Conservation (phyloP, 1,284 basidiomycete species). For the Pseudozyma tsukubaensis region DNA sequence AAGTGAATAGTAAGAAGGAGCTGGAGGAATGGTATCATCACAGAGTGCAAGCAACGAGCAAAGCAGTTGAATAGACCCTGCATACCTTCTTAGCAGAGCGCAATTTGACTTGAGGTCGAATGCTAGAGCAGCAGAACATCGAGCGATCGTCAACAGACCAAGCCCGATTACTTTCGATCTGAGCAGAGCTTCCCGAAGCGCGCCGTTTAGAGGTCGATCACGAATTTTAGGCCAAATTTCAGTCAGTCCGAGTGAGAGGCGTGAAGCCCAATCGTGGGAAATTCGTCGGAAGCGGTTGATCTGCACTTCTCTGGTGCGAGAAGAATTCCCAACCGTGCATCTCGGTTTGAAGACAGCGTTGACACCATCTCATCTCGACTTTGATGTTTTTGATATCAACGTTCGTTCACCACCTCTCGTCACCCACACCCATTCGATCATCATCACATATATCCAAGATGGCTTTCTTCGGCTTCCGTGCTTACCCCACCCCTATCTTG, state of each 20-base stretch:
- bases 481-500: conserved; percentile 66
- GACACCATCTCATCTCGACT: conserved; percentile 30
- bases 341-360: conserved; percentile 1
- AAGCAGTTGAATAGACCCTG: conserved; percentile 15
- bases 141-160: not conserved
- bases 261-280: not conserved
- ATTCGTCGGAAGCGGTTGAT: conserved; percentile 16
- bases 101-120: conserved; percentile 1
- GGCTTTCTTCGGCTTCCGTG: conserved; percentile 65
- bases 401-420: conserved; percentile 2
- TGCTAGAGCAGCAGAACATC: not conserved
- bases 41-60: not conserved
- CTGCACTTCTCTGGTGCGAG: conserved; percentile 29
- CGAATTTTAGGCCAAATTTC: conserved; percentile 6
- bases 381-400: not conserved
- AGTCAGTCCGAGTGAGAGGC: not conserved
- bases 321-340: conserved; percentile 16
- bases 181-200: conserved; percentile 9
- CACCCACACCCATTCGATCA: not conserved
- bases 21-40: too few relatives aligned
- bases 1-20: not conserved
- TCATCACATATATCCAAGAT: conserved; percentile 29
- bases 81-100: conserved; percentile 2
- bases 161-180: not conserved
- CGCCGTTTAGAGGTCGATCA: conserved; percentile 35